Evolutionary conservation across 1,139 yeast genomes (phyloP), one percentile per base, ranked within the genome.

Genomic region (Saccharomyces hybrid): DNA sequence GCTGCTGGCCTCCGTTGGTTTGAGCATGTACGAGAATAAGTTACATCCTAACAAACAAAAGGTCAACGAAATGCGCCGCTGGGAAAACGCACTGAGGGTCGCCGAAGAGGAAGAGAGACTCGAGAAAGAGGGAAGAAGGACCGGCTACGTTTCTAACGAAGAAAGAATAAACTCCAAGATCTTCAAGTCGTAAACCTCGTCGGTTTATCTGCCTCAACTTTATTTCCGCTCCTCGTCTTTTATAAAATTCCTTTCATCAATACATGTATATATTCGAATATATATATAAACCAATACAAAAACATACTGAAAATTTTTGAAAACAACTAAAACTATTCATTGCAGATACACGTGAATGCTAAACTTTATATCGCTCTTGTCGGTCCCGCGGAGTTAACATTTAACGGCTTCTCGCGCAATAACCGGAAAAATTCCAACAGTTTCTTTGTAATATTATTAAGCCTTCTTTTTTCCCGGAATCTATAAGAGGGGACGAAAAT

Each of bases 1-100:
- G 57, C 73, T 85, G 61, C 72, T 86, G 59, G 84, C 82, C 41
- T 81, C 90, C 2, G 76, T 85, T 61, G 80, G 83, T 50, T 74
- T 85, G 62, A 76, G 83, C 46, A 75, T 82, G 72, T 82, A 79
- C 61, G 91, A 85, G 64, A 82, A 80, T 60, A 81, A 82, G 63
- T 63, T 71, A 59, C 70, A 69, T 58, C 74, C 75, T 57, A 68
- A 79, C 73, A 62, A 76, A 68, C 59, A 67, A 65, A 61, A 69
- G 50, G 59, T 63, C 47, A 65, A 65, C 53, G 73, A 74, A 55
- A 71, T 69, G 53, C 69, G 68, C 42, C 72, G 76, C 52, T 74
- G 81, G 75, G 76, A 75, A 57, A 74, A 68, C 52, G 72, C 75
- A 16, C 61, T 77, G 50, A 67, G 68, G 50, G 64, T 62, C n/a